Evolutionary conservation across 1,284 basidiomycete species (phyloP).

Genomic region (Austroboletus novae-zelandiae): DNA sequence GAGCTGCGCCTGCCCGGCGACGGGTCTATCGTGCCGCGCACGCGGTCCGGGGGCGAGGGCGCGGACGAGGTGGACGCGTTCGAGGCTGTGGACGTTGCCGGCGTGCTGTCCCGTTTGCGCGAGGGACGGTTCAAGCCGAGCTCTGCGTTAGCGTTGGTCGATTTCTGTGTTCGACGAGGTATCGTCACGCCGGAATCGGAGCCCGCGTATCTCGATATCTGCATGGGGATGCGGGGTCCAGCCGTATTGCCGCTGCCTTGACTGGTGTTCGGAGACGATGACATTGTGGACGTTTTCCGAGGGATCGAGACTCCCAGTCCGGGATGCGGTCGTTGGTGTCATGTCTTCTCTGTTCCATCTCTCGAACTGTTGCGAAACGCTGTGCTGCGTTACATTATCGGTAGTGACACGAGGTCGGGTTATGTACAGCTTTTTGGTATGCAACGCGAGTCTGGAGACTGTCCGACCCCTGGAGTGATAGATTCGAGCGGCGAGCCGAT

Average conservation of each 20-base stretch:
- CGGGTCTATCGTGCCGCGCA: conserved; percentile 31
- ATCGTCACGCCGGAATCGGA: conserved; percentile 45
- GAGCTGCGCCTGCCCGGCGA: conserved; percentile 39
- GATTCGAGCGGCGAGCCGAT: too few species aligned
- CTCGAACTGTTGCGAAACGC: too few species aligned
- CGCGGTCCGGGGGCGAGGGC: conserved; percentile 12
- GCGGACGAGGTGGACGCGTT: conserved; percentile 45
- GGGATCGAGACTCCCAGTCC: too few species aligned
- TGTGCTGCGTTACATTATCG: too few species aligned
- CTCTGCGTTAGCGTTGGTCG: conserved; percentile 46
- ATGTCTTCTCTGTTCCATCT: too few species aligned
- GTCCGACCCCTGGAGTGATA: too few species aligned
- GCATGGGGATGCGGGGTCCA: conserved; percentile 21
- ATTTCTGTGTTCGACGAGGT: conserved; percentile 46
- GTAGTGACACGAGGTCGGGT: too few species aligned
- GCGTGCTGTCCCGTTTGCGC: conserved; percentile 39
- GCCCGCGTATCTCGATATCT: conserved; percentile 38
- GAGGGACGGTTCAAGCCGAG: conserved; percentile 51
- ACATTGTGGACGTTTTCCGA: too few species aligned
- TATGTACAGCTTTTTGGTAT: too few species aligned
- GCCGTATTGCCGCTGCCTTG: conserved; percentile 22
- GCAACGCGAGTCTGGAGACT: too few species aligned
- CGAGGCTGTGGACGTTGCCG: conserved; percentile 28
- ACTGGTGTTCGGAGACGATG: background rate
- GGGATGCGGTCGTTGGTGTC: too few species aligned